Percentiles rank a stretch among this genome's conserved stretches.
phyloP scores from a whole-genome alignment of 148 eudicot species.

The Silene uniflora region DNA sequence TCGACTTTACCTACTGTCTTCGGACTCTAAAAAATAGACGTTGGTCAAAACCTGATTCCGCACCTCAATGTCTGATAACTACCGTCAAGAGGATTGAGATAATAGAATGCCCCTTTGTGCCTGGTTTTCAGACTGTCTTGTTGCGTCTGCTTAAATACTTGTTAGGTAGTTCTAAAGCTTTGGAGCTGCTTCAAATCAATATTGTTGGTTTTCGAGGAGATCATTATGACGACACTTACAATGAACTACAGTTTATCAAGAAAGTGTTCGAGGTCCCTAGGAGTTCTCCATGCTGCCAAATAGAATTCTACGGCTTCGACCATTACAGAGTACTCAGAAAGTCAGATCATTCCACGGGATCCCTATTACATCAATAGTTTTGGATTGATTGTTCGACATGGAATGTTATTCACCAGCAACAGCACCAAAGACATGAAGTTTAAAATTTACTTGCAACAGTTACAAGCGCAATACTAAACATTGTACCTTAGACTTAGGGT shows the following conservation, averaged over 20 bases:
- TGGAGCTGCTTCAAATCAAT: neutral
- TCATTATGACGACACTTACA: neutral
- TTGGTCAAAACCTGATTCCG: neutral
- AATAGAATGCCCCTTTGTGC: neutral
- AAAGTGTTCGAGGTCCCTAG: neutral
- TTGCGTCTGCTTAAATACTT: neutral
- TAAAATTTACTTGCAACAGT: too few species aligned
- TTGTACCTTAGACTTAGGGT: too few species aligned
- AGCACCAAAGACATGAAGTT: too few species aligned
- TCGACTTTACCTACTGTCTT: neutral
- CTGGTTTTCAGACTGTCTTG: neutral
- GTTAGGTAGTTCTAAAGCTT: neutral
- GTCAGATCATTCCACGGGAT: too few species aligned
- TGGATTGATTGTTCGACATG: too few species aligned
- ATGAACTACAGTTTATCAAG: neutral
- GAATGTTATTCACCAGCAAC: too few species aligned
- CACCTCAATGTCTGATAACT: conserved; percentile 4
- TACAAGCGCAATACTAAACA: too few species aligned
- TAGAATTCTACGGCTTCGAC: neutral
- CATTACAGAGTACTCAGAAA: neutral
- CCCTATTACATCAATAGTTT: too few species aligned
- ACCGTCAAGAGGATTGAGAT: neutral
- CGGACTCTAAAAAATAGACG: too few species aligned
- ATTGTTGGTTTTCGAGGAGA: neutral
- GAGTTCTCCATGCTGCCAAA: neutral